Conservation (phyloP, 2,329 filamentous ascomycete species). For the Aspergillus japonicus region DNA sequence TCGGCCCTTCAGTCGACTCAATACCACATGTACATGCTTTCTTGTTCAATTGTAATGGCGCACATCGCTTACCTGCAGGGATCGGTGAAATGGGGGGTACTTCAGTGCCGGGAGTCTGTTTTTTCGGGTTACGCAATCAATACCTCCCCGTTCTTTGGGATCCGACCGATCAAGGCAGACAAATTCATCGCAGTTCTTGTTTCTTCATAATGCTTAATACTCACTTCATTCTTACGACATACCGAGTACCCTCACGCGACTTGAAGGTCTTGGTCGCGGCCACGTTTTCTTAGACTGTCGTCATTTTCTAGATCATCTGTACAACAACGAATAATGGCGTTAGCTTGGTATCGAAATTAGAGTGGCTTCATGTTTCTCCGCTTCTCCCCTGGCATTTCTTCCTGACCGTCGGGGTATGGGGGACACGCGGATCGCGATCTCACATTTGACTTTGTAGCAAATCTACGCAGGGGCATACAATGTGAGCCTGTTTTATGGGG, state of each 20-base stretch:
- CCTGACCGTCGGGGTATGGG: neutral
- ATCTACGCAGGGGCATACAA: neutral
- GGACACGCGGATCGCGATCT: neutral
- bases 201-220: neutral
- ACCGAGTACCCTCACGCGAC: neutral
- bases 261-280: neutral
- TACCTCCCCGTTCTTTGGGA: neutral
- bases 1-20: neutral
- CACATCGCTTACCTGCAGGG: neutral
- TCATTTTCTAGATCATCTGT: neutral
- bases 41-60: neutral
- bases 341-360: no score
- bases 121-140: neutral
- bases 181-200: neutral
- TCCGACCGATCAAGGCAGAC: neutral
- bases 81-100: neutral
- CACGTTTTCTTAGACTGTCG: neutral
- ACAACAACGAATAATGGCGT: neutral
- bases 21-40: neutral
- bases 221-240: neutral
- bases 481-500: neutral
- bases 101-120: neutral
- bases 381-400: neutral
- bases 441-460: neutral
- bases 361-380: neutral